A percentile compares a stretch with the other conserved stretches of the same genome.
These are phyloP conservation scores for Rhodotorula sp. DNA, from an alignment of 1,284 basidiomycete genomes.

Conservation along the genomic window DNA sequence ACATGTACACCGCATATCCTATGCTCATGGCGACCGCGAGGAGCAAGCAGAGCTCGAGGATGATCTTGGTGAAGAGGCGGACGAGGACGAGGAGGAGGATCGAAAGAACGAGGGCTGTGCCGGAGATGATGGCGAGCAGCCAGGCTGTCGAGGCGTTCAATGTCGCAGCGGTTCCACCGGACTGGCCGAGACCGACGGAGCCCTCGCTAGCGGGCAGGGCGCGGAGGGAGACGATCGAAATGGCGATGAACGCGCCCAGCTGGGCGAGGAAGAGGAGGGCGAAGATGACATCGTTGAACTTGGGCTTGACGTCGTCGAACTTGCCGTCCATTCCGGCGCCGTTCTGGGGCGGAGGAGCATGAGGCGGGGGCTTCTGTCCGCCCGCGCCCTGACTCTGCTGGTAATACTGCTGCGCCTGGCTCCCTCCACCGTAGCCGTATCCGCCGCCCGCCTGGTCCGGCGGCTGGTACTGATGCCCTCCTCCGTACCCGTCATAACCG, in stretches of 20 bases:
- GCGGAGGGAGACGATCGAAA: conserved; percentile 49
- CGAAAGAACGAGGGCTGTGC: conserved; percentile 30
- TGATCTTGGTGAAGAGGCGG: conserved; percentile 65
- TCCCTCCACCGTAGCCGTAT: background rate
- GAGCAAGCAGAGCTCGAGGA: conserved; percentile 70
- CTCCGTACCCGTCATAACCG: background rate
- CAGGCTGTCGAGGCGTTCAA: conserved; percentile 38
- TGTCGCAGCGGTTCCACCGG: conserved; percentile 31
- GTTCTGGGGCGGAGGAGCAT: conserved; percentile 5
- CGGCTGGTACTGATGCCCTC: background rate
- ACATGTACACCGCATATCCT: conserved; percentile 62
- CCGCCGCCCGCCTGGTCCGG: background rate
- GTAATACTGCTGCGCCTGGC: conserved; percentile 13
- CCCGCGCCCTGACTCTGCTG: conserved; percentile 10
- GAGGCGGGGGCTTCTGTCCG: conserved; percentile 19
- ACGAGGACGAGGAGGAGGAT: conserved; percentile 38
- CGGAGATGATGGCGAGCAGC: conserved; percentile 30
- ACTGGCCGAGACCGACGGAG: conserved; percentile 23
- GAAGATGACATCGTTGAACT: conserved; percentile 45
- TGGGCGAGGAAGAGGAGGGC: conserved; percentile 49
- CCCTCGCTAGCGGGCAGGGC: conserved; percentile 22
- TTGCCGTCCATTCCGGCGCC: conserved; percentile 21
- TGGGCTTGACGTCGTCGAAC: conserved; percentile 35
- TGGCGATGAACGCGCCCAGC: conserved; percentile 48
- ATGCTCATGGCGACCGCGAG: conserved; percentile 52